Evolutionary conservation across 768 basidiomycete species (phyloP).

Genomic region (Russula vinacea): DNA sequence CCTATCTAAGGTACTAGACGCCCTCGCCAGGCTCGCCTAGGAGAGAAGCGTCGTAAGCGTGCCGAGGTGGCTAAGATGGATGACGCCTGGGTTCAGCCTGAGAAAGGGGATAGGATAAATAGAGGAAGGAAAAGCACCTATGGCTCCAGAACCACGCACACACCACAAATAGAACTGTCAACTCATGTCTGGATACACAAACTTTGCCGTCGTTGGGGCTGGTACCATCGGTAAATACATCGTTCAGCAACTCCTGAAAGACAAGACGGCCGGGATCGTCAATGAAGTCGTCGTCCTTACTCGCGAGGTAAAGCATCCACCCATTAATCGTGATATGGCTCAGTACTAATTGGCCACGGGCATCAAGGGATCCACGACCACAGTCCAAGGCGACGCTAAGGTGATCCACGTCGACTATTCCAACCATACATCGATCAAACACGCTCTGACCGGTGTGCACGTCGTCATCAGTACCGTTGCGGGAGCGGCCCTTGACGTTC

Average conservation of each 20-base stretch:
- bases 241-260: constrained; percentile 18
- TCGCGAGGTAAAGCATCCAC: constrained; percentile 15
- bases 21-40: too few relatives aligned
- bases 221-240: constrained; percentile 26
- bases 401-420: background rate
- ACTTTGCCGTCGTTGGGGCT: constrained; percentile 28
- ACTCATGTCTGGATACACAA: constrained; percentile 24
- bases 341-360: background rate
- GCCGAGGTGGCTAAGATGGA: too few relatives aligned
- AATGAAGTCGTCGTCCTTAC: constrained; percentile 24
- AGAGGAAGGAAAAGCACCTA: background rate
- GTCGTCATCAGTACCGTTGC: background rate
- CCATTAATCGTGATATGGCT: background rate
- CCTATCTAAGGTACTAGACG: too few relatives aligned
- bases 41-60: too few relatives aligned
- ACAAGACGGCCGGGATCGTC: constrained; percentile 18
- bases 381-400: background rate
- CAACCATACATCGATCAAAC: background rate
- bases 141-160: background rate
- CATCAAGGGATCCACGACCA: background rate
- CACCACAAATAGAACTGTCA: background rate
- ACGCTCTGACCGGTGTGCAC: background rate
- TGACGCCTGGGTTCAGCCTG: too few relatives aligned
- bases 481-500: background rate
- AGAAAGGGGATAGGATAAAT: background rate